A percentile compares a stretch with the other conserved stretches of the same genome.
Conservation (phyloP, 306 rosid species). For the Hippophae gyantsensis region DNA sequence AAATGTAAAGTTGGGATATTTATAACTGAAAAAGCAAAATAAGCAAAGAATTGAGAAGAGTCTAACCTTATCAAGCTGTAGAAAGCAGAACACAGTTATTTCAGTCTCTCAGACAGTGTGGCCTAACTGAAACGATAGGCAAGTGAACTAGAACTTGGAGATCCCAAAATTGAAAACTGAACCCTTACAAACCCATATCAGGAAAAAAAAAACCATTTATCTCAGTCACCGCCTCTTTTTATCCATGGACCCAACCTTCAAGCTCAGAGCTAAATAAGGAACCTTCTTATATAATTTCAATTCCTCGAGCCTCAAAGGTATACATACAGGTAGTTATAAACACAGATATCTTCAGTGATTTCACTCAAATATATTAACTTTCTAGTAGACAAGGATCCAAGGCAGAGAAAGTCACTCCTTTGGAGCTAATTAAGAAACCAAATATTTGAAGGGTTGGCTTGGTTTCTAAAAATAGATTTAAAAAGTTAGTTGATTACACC, state of each 20-base stretch:
- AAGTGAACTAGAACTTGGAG: conserved; percentile 13
- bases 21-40: neutral
- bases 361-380: neutral
- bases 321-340: neutral
- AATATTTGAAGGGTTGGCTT: neutral
- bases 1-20: neutral
- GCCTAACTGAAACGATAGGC: conserved; percentile 1
- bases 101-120: neutral
- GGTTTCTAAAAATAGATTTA: conserved; percentile 21
- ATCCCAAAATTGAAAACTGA: conserved; percentile 17
- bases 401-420: neutral
- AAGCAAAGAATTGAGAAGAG: conserved; percentile 4
- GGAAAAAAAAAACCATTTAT: conserved; percentile 17
- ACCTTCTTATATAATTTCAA: neutral
- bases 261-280: conserved; percentile 7
- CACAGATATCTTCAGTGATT: conserved; percentile 3
- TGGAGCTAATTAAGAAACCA: neutral
- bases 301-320: neutral
- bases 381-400: conserved; percentile 14
- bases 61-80: conserved; percentile 35
- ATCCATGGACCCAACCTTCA: conserved; percentile 17
- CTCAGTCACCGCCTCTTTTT: conserved; percentile 28
- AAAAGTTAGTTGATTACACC: conserved; percentile 8
- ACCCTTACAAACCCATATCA: conserved; percentile 20
- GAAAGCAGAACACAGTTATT: conserved; percentile 15